These are phyloP conservation scores for Phytopythium delawarense DNA, from an alignment of 352 stramenopile genomes.

Conservation along the genomic window DNA sequence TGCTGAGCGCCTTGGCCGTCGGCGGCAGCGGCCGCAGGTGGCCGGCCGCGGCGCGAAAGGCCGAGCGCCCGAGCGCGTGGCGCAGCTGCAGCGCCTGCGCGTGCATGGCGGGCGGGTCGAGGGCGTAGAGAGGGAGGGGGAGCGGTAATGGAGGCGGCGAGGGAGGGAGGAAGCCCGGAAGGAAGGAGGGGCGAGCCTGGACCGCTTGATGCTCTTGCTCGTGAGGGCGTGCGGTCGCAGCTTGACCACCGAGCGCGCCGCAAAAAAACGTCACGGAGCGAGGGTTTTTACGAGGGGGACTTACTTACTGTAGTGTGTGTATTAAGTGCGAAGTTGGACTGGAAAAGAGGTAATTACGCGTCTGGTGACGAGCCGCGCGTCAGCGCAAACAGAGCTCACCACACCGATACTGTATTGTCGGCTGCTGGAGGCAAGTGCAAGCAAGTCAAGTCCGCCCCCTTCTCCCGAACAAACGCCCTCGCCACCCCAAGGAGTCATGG, in stretches of 20 bases:
- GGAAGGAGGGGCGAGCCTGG: background rate
- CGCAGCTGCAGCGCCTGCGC: constrained; percentile 14
- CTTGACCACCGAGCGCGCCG: constrained; percentile 2
- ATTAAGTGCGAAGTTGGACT: background rate
- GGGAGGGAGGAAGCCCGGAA: background rate
- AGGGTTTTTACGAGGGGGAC: background rate
- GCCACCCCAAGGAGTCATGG: no score
- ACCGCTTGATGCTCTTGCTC: background rate
- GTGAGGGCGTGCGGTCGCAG: background rate
- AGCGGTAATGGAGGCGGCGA: background rate
- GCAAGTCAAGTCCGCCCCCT: no score
- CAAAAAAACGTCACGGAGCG: constrained; percentile 2
- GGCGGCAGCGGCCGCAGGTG: background rate
- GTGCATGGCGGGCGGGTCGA: constrained; percentile 12
- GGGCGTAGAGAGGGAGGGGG: background rate
- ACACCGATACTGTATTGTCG: no score
- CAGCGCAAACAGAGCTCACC: background rate
- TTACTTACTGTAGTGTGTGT: background rate
- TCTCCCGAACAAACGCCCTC: no score
- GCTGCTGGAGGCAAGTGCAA: no score
- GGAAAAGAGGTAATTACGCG: constrained; percentile 7
- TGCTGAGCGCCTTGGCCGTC: background rate
- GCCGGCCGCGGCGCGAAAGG: background rate
- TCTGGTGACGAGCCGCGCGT: background rate
- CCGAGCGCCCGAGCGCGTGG: constrained; percentile 14